Base-by-base conservation (phyloP, 176 grass and related monocot species). In the Pontederia crassipes region DNA sequence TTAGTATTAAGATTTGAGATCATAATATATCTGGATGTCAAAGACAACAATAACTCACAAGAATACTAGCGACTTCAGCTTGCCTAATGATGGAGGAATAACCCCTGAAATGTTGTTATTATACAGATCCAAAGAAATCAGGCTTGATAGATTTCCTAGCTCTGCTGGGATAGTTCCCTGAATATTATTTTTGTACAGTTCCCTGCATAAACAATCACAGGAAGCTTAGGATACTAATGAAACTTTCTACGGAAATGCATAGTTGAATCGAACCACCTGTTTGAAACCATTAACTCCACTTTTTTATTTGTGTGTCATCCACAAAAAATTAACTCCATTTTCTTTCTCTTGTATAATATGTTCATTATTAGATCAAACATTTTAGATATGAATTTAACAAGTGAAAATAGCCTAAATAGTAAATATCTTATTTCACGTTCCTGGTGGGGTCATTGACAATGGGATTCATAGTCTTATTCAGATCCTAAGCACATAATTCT, bases 81-180 rank as follows among this genome's bases (percentile, higher is more conserved):
- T 84, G 49, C 81, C 75, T 72, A 88, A 61, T 69, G 74, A 59
- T 68, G 74, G 66, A 45, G 89, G 84, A 64, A 94, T 87, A 35
- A 51, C 64, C 50, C 89, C 78, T 27, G 89, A 78, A 46, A 94
- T 74, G 57, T 94, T 94, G 65, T 94, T 94, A 64, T 82, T 82
- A 70, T 94, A 94, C 75, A 94, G 64, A 45, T 88, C 89, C 72
- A 94, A 56, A 69, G 84, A 87, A 54, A 94, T 75, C 69, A 94
- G 81, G 61, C 35, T 84, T 57, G 84, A 88, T 46, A 88, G 75
- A 47, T 78, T 88, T 45, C 89, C 81, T 62, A 94, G 72, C 26
- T 87, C 75, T 32, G 59, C 17, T 54, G 84, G 84, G 48, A 88
- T 88, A 55, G 77, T 82, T 12, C 84, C 84, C 69, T 82, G 69